Evolutionary conservation across 345 rosid species (phyloP), one percentile per base, ranked within the genome.

Genomic region (Punica granatum): DNA sequence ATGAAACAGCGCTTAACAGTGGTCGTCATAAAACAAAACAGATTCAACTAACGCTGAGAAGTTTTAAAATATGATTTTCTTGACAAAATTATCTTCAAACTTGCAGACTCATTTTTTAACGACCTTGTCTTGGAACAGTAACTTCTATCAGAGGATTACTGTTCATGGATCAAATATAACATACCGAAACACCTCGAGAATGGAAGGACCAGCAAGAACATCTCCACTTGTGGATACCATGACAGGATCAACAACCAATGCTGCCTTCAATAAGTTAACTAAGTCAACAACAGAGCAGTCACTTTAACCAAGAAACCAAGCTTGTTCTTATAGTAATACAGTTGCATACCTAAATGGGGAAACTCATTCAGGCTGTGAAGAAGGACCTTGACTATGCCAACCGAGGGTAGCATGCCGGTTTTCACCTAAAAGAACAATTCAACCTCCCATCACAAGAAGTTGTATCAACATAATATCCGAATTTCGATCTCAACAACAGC

Each of bases 221-320:
- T 94, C 95, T 43, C 99, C 99, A 76, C 95, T 90, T 10, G 97
- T 91, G 53, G 98, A 93, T 59, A 91, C 96, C 97, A 93, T 89
- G 64, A 91, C 98, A 34, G 97, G 98, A 86, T 93, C 98, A 80
- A 91, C 90, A 69, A 93, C 98, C 69, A 94, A 76, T 85, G 96
- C 98, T 94, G 70, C 84, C 84, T 80, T 86, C 77, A 79, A 48
- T 74, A 66, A 72, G 65, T 46, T 23, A 70, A 71, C 32, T 62
- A 71, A 75, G 76, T 75, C 77, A 81, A 77, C 48, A 66, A 59
- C 2, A 66, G 44, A 28, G 43, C 31, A 44, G 25, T 30, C 44
- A 16, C 42, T 18, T 13, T 0, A 42, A 31, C 23, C 15, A 39
- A 10, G 44, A 46, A 56, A 14, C 3, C 32, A 15, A n/a, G 39